Percentiles rank a stretch among this genome's conserved stretches.
Evolutionary conservation across 371 early-diverging fungal genomes (phyloP).

Genomic region (Lichtheimia hyalospora): DNA sequence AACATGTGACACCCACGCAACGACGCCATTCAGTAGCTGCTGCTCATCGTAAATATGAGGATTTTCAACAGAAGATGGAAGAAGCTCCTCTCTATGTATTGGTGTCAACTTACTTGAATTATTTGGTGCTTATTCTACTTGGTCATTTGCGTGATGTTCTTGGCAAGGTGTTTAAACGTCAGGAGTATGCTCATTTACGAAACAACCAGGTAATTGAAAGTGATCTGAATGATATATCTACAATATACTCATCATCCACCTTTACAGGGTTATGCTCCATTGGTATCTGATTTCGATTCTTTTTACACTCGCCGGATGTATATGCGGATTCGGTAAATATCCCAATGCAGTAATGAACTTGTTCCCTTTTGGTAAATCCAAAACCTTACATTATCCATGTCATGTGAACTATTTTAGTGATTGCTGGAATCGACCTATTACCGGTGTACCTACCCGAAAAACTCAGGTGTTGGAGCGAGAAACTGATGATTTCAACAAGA

Average conservation of each 20-base stretch:
- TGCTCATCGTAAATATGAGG: constrained; percentile 29
- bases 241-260: neutral
- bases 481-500: constrained; percentile 81
- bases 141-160: constrained; percentile 92
- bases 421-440: constrained; percentile 97
- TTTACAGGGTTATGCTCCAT: constrained; percentile 81
- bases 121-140: constrained; percentile 90
- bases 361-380: neutral
- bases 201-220: constrained; percentile 60
- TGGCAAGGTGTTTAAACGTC: constrained; percentile 76
- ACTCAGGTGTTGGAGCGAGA: constrained; percentile 88
- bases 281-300: constrained; percentile 95
- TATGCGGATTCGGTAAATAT: constrained; percentile 75
- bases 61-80: constrained; percentile 25
- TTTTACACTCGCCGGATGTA: constrained; percentile 97
- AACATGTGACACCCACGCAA: constrained; percentile 41
- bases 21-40: constrained; percentile 51
- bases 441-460: constrained; percentile 92
- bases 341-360: neutral
- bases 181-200: constrained; percentile 71
- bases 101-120: constrained; percentile 95
- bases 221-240: neutral
- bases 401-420: constrained; percentile 57
- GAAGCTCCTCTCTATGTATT: constrained; percentile 68
- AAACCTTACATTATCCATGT: no score